A percentile compares a stretch with the other conserved stretches of the same genome.
Conservation (phyloP, 2,329 filamentous ascomycete genomes). For the Scedosporium apiospermum region DNA sequence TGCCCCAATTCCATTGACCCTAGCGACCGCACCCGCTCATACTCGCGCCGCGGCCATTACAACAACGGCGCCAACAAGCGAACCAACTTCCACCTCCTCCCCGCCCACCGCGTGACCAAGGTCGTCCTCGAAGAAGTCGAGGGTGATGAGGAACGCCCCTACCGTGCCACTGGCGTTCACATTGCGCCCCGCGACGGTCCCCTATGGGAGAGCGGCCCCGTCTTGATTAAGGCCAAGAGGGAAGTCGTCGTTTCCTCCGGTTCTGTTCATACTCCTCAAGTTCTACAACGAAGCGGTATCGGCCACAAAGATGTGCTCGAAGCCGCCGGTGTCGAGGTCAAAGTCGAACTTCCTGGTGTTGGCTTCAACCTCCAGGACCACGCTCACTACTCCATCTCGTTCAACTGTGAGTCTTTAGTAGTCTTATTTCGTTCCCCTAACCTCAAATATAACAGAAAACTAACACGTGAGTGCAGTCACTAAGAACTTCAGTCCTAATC, state of each 20-base stretch:
- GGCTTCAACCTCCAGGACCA: conserved; percentile 50
- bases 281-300: conserved; percentile 33
- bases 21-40: conserved; percentile 16
- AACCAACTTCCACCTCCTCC: conserved; percentile 10
- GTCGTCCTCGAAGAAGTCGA: conserved; percentile 5
- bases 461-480: conserved; percentile 7
- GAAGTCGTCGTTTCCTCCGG: conserved; percentile 34
- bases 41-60: conserved; percentile 19
- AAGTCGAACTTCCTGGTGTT: conserved; percentile 50
- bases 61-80: conserved; percentile 12
- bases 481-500: conserved; percentile 4
- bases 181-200: conserved; percentile 8
- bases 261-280: conserved; percentile 30
- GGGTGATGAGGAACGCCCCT: neutral
- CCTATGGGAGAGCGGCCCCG: conserved; percentile 5
- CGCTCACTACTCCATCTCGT: conserved; percentile 14
- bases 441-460: neutral
- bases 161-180: conserved; percentile 6
- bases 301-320: conserved; percentile 23
- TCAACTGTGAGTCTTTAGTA: conserved; percentile 8
- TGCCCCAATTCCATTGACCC: conserved; percentile 20
- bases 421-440: neutral
- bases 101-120: conserved; percentile 10
- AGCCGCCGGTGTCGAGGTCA: conserved; percentile 36
- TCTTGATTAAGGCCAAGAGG: conserved; percentile 13